Evolutionary conservation across 2,329 filamentous ascomycete genomes (phyloP), one percentile per base, ranked within the genome.

Genomic region (Penicillium sp.): DNA sequence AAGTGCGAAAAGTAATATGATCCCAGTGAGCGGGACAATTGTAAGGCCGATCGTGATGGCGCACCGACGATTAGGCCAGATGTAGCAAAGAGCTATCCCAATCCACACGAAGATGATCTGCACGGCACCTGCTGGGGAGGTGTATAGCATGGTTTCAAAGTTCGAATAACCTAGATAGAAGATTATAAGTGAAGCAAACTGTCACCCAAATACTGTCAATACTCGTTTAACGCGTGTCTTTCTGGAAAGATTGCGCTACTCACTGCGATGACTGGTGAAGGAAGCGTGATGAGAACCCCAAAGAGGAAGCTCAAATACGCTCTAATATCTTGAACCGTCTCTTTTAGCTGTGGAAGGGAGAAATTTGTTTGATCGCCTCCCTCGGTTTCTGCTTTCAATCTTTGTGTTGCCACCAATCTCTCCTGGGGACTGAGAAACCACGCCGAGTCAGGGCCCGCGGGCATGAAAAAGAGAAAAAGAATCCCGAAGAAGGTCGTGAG

Each of bases 101-200:
- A 80, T 63, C 78, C 78, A 80, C 29, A 81, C 60, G 41, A 78
- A 66, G 1, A 67, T 48, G 18, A 81, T 70, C 54, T 79, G 75
- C 1, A 80, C 70, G 0, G 77, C 78, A 1, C 78, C 78, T 0
- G 77, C 79, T 0, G 78, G 78, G 0, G 75, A 69, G 3, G 70
- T 73, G 59, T 76, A 76, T 1, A 81, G 69, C 65, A 81, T 71
- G 1, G 78, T 81, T 18, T 78, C 56, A 18, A 68, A 72, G 26
- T 72, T 67, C 27, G 68, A 61, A 61, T 78, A 79, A 1, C 76
- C 76, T 7, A 79, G 66, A 23, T 61, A 66, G 32, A 75, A 74
- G 60, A 81, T 81, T 17, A 81, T 73, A 3, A 80, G 68, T 2
- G 76, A 78, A 3, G 77, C 75, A 54, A 81, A 81, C 70, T 76